These are phyloP conservation scores for Lasiodiplodia citricola DNA, from an alignment of 2,329 filamentous ascomycete species.

Conservation along the genomic window DNA sequence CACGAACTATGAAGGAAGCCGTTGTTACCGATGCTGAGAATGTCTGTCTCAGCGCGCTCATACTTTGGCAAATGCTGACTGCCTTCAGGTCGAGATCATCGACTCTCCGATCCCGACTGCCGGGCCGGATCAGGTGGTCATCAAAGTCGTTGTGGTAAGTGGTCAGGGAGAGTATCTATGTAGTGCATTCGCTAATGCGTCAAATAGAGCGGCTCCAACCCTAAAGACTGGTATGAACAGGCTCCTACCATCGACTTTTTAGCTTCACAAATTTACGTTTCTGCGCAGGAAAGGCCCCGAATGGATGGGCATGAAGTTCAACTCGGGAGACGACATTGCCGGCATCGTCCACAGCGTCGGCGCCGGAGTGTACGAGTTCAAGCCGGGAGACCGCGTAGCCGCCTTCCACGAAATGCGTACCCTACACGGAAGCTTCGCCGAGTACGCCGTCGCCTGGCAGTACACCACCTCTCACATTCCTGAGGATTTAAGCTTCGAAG, in stretches of 20 bases:
- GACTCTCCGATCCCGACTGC: conserved; percentile 42
- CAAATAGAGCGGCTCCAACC: conserved; percentile 43
- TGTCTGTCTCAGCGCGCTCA: background rate
- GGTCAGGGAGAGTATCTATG: too few relatives aligned
- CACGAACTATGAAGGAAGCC: conserved; percentile 37
- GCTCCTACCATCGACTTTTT: conserved; percentile 19
- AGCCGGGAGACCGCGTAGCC: conserved; percentile 61
- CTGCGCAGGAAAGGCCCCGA: conserved; percentile 36
- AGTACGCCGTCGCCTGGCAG: conserved; percentile 63
- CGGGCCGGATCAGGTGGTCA: conserved; percentile 43
- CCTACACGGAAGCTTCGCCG: conserved; percentile 62
- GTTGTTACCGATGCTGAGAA: conserved; percentile 29
- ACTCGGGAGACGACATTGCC: conserved; percentile 62
- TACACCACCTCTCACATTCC: conserved; percentile 64
- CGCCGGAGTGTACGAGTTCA: conserved; percentile 62
- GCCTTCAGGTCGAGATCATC: conserved; percentile 44
- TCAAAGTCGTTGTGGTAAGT: conserved; percentile 42
- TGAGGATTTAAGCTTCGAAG: conserved; percentile 56
- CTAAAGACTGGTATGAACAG: conserved; percentile 54
- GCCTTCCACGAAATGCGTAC: conserved; percentile 61
- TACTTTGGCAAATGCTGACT: background rate
- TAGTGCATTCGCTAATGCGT: background rate
- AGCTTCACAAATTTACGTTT: conserved; percentile 24
- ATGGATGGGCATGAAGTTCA: conserved; percentile 38
- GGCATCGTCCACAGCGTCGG: conserved; percentile 62